Base-by-base conservation (phyloP, 164 flowering plant genomes). In the Macadamia integrifolia region DNA sequence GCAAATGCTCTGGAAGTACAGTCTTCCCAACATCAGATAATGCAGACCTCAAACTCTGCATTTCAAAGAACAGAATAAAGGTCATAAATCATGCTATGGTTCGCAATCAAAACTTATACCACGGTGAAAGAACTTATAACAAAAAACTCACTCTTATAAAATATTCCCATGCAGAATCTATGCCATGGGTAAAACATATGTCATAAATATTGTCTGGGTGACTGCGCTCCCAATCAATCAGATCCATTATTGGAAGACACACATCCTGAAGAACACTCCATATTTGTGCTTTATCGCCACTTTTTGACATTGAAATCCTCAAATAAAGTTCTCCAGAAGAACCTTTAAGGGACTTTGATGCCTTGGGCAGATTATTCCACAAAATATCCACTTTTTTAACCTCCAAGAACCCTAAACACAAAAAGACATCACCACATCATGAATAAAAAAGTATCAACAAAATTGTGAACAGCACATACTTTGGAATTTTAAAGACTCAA, bases 211-310 rank as follows among this genome's bases (percentile, higher is more conserved):
- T 86, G 77, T 89, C 91, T 0, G 99, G 98, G 74, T 85, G 86
- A 72, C 98, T 95, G 13, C 88, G 87, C 2, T 83, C 69, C 98
- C 98, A 95, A 65, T 95, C 98, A 55, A 95, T 92, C 78, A 87
- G 68, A 70, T 85, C 83, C 83, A 80, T 77, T 62, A 92, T 80
- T 2, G 28, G 79, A 61, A 87, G 75, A 70, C 97, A 88, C 43
- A 74, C 67, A 69, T 87, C 67, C 73, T 80, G 61, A 15, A 95
- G 81, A 53, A 60, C 57, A 69, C 65, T 74, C 99, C 99, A 95
- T 46, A 81, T 75, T 53, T 69, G 81, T 50, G 43, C 68, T 32
- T 53, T 75, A 3, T 69, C 72, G 59, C 75, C 75, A 11, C 66
- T 68, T 32, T 80, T 85, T 8, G 88, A 82, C 78, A 85, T 74